These are phyloP conservation scores for Russula sp. DNA, from an alignment of 768 basidiomycete species.

Conservation along the genomic window DNA sequence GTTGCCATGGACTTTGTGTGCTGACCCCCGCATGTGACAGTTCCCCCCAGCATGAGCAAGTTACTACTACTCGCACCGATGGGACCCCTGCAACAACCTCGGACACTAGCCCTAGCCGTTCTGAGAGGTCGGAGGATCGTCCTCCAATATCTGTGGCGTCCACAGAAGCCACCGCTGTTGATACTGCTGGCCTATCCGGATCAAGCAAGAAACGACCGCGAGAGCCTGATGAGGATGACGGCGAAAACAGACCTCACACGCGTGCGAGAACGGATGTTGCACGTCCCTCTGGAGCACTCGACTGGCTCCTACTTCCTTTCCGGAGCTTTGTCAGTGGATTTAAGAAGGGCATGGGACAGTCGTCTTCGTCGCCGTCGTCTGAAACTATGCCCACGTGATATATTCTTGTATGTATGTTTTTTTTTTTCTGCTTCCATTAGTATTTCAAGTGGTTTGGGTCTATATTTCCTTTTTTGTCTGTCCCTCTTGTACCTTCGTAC, in stretches of 20 bases:
- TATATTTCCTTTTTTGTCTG: slow-evolving; percentile 15
- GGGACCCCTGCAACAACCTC: not conserved
- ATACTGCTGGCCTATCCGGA: slow-evolving; percentile 25
- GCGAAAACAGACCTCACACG: slow-evolving; percentile 40
- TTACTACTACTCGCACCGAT: not conserved
- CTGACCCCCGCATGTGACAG: not conserved
- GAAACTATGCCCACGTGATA: slow-evolving; percentile 14
- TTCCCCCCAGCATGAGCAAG: not conserved
- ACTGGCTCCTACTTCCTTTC: slow-evolving; percentile 19
- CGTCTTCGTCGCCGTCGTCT: slow-evolving; percentile 1
- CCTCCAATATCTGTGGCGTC: slow-evolving; percentile 29
- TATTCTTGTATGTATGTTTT: not conserved
- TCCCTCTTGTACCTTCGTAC: slow-evolving; percentile 5
- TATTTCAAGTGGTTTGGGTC: not conserved
- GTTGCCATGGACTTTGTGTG: not conserved
- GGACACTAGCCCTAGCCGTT: slow-evolving; percentile 2
- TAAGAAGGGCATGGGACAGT: slow-evolving; percentile 12
- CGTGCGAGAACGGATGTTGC: slow-evolving; percentile 50
- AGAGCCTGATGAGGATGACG: slow-evolving; percentile 34
- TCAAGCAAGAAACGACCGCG: slow-evolving; percentile 45
- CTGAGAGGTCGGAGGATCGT: slow-evolving; percentile 19
- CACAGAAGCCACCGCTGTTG: slow-evolving; percentile 37
- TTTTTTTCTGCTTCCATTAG: slow-evolving; percentile 3
- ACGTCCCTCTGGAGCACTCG: slow-evolving; percentile 31
- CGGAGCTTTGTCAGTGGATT: slow-evolving; percentile 23